phyloP scores from a whole-genome alignment of 202 grass and related monocot genomes.

The Setaria viridis region DNA sequence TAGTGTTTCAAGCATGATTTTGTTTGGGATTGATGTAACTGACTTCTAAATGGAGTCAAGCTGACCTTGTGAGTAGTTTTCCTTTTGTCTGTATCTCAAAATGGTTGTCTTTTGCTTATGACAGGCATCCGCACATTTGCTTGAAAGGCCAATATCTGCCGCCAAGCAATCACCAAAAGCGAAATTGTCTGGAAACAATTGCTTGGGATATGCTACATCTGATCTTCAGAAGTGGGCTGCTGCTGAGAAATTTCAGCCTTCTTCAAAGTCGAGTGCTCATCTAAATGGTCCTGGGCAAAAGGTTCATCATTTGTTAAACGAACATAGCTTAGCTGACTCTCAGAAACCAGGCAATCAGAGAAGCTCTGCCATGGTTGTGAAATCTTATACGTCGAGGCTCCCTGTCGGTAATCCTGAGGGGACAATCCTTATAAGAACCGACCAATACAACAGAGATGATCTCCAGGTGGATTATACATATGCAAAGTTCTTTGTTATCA shows the following conservation, averaged over 20 bases:
- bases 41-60: neutral
- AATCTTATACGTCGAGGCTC: slow-evolving; percentile 63
- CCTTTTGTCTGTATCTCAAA: neutral
- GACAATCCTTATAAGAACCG: slow-evolving; percentile 57
- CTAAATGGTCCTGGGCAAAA: slow-evolving; percentile 24
- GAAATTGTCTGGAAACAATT: slow-evolving; percentile 46
- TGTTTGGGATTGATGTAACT: neutral
- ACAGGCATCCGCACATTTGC: slow-evolving; percentile 40
- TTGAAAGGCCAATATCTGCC: slow-evolving; percentile 41
- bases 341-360: slow-evolving; percentile 45
- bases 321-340: slow-evolving; percentile 16
- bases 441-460: slow-evolving; percentile 70
- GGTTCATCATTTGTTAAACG: slow-evolving; percentile 32
- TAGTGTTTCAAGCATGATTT: neutral
- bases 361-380: slow-evolving; percentile 44
- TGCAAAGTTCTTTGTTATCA: slow-evolving; percentile 97
- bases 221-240: slow-evolving; percentile 63
- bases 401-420: slow-evolving; percentile 39
- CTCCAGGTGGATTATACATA: slow-evolving; percentile 64
- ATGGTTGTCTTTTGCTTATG: slow-evolving; percentile 24
- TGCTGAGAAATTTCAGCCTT: slow-evolving; percentile 62
- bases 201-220: slow-evolving; percentile 37
- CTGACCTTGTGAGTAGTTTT: neutral
- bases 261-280: slow-evolving; percentile 39
- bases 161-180: slow-evolving; percentile 41